These are phyloP conservation scores for Endothia cerciana DNA, from an alignment of 2,329 filamentous ascomycete genomes.

Conservation along the genomic window DNA sequence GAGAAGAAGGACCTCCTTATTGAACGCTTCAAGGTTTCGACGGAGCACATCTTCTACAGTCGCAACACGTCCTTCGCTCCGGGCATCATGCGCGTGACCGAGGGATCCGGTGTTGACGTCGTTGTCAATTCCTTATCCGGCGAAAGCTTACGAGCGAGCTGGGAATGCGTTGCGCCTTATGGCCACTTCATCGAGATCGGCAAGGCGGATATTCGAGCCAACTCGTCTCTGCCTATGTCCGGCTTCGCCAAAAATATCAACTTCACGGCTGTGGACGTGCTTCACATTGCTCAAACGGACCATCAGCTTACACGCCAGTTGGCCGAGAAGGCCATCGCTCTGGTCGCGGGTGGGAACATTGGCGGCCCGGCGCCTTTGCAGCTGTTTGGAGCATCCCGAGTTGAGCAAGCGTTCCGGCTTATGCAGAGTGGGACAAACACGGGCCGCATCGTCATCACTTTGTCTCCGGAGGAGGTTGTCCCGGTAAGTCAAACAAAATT, in stretches of 20 bases:
- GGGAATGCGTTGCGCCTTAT: constrained; percentile 47
- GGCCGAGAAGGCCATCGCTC: constrained; percentile 17
- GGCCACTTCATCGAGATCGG: constrained; percentile 53
- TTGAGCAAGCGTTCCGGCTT: constrained; percentile 13
- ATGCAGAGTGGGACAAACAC: constrained; percentile 6
- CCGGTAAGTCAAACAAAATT: no score
- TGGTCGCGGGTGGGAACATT: constrained; percentile 16
- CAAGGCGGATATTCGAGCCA: constrained; percentile 44
- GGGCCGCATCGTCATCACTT: constrained; percentile 3
- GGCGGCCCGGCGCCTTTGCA: background rate
- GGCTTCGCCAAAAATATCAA: constrained; percentile 44
- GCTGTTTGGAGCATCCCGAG: background rate
- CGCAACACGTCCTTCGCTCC: background rate
- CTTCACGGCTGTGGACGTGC: constrained; percentile 39
- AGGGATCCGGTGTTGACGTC: constrained; percentile 26
- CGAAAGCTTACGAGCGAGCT: constrained; percentile 47
- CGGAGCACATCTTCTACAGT: constrained; percentile 42
- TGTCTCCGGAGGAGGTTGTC: background rate
- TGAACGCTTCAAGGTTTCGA: constrained; percentile 37
- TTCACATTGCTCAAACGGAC: constrained; percentile 8
- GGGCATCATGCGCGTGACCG: constrained; percentile 15
- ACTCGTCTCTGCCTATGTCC: constrained; percentile 46
- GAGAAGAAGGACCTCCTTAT: constrained; percentile 43
- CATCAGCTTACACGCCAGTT: constrained; percentile 10
- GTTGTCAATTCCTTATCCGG: constrained; percentile 25